Percentiles rank a stretch among this genome's conserved stretches.
Conservation (phyloP, 2,329 filamentous ascomycete genomes). For the Stagonosporopsis tanaceti region DNA sequence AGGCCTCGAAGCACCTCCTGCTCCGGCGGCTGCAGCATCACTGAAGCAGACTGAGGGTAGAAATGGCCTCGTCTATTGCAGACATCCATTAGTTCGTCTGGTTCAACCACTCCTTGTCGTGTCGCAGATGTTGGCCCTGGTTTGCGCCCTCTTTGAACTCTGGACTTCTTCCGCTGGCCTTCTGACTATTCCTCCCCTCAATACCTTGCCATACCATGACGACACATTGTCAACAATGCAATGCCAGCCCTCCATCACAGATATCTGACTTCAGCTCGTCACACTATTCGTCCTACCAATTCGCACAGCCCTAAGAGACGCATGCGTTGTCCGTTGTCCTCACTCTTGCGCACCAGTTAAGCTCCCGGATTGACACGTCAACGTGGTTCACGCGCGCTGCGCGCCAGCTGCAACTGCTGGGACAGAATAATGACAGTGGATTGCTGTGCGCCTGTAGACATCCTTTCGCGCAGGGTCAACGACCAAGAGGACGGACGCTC, state of each 20-base stretch:
- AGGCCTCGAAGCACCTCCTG: neutral
- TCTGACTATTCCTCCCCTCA: neutral
- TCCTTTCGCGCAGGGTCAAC: neutral
- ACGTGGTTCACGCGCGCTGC: constrained; percentile 42
- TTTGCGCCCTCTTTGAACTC: neutral
- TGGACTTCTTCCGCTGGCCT: neutral
- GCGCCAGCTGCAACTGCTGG: constrained; percentile 14
- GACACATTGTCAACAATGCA: constrained; percentile 4
- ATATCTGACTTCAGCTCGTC: neutral
- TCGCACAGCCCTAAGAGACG: constrained; percentile 26
- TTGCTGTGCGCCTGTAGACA: neutral
- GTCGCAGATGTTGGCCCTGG: neutral
- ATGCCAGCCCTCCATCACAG: constrained; percentile 16
- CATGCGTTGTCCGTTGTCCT: constrained; percentile 32
- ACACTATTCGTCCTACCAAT: constrained; percentile 33
- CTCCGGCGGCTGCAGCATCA: neutral
- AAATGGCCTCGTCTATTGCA: neutral
- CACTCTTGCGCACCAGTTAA: neutral
- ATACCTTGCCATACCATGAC: neutral
- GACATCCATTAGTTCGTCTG: neutral
- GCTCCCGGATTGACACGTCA: constrained; percentile 41
- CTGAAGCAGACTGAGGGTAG: neutral
- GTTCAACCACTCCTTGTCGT: neutral
- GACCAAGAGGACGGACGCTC: neutral
- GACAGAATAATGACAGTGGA: neutral